Conservation (phyloP, 306 rosid genomes). For the Sphenostylis stenocarpa region DNA sequence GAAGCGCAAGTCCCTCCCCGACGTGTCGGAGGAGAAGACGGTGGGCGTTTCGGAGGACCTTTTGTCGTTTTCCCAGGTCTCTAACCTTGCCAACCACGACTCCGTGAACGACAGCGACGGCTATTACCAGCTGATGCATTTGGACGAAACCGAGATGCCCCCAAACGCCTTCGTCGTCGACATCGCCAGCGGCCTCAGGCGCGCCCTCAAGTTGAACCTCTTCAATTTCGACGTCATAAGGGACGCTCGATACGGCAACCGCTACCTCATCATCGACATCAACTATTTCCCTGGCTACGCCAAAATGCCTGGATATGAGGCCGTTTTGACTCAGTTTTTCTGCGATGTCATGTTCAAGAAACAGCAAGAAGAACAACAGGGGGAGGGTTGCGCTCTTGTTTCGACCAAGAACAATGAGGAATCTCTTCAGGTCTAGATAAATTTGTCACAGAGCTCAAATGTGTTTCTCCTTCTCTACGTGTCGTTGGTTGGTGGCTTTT, state of each 20-base stretch:
- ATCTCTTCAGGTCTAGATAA: conserved; percentile 37
- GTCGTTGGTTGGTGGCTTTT: conserved; percentile 30
- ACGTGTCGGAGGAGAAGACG: conserved; percentile 65
- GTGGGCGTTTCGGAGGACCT: conserved; percentile 52
- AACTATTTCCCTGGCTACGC: conserved; percentile 98
- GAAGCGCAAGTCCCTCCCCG: conserved; percentile 86
- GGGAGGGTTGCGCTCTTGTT: conserved; percentile 24
- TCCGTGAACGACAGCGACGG: conserved; percentile 56
- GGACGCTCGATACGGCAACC: conserved; percentile 66
- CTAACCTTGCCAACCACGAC: conserved; percentile 63
- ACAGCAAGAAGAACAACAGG: conserved; percentile 27
- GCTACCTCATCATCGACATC: conserved; percentile 87
- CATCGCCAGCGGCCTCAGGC: conserved; percentile 67
- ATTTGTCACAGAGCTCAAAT: neutral
- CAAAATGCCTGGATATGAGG: conserved; percentile 91
- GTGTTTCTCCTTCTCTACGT: conserved; percentile 25
- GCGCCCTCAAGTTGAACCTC: conserved; percentile 61
- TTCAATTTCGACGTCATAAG: conserved; percentile 89
- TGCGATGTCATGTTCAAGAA: conserved; percentile 56
- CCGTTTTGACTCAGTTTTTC: conserved; percentile 76
- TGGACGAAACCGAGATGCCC: conserved; percentile 86
- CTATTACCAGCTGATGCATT: conserved; percentile 71
- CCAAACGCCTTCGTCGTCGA: conserved; percentile 61
- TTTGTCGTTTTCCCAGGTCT: conserved; percentile 80
- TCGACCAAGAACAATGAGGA: conserved; percentile 38